Percentiles rank a stretch among this genome's conserved stretches.
phyloP scores from a whole-genome alignment of 176 grass and related monocot genomes.

The Oryza australiensis region DNA sequence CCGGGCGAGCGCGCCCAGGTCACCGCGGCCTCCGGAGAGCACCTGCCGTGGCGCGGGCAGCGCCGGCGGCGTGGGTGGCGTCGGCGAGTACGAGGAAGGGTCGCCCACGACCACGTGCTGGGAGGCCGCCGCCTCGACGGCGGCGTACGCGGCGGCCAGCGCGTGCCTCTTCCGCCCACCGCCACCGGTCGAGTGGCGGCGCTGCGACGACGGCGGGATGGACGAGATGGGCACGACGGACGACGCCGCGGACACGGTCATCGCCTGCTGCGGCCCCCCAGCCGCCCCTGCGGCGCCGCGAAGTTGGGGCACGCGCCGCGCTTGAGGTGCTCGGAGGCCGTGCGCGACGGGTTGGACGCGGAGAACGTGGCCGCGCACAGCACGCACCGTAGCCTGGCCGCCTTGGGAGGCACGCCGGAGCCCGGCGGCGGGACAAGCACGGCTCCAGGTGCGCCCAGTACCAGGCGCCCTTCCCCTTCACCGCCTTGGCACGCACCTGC shows the following conservation, averaged over 20 bases:
- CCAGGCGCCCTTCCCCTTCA: slow-evolving; percentile 83
- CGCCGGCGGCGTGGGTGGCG: slow-evolving; percentile 35
- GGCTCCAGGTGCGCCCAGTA: slow-evolving; percentile 82
- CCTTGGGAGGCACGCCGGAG: slow-evolving; percentile 51
- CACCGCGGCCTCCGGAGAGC: slow-evolving; percentile 59
- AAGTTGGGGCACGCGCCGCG: slow-evolving; percentile 80
- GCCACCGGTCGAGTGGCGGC: slow-evolving; percentile 31
- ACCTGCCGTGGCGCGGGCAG: slow-evolving; percentile 44
- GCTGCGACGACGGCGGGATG: slow-evolving; percentile 36
- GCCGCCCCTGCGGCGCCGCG: neutral
- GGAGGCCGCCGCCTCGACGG: neutral
- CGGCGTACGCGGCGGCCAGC: slow-evolving; percentile 12
- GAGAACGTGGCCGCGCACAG: slow-evolving; percentile 65
- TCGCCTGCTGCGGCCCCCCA: neutral
- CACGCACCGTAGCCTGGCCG: slow-evolving; percentile 50
- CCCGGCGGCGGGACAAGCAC: slow-evolving; percentile 48
- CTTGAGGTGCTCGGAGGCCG: slow-evolving; percentile 84
- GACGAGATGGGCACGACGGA: slow-evolving; percentile 40
- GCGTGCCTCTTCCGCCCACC: slow-evolving; percentile 36
- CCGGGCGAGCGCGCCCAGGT: slow-evolving; percentile 59
- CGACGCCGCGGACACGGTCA: slow-evolving; percentile 7
- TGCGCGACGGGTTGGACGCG: slow-evolving; percentile 70
- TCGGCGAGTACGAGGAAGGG: slow-evolving; percentile 30
- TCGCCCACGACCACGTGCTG: slow-evolving; percentile 16
- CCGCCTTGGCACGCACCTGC: slow-evolving; percentile 65